Conservation (phyloP, 1,284 basidiomycete genomes). For the Fistulina hepatica region DNA sequence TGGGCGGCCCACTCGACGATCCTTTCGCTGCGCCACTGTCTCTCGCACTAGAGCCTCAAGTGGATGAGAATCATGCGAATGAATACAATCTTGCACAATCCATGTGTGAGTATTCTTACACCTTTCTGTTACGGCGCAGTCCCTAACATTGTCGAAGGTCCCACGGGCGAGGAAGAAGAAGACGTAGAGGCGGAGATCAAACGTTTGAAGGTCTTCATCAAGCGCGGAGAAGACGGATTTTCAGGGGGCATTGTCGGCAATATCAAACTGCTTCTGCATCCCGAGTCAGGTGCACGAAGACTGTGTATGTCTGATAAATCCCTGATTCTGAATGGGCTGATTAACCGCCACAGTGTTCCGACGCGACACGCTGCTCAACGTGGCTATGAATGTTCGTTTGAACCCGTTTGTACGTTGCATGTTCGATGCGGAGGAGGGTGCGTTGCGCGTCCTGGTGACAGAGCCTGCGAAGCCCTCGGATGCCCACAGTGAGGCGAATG, state of each 20-base stretch:
- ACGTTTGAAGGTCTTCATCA: conserved; percentile 47
- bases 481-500: no score
- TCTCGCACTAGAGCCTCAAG: neutral
- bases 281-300: conserved; percentile 26
- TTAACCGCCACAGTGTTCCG: conserved; percentile 42
- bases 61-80: neutral
- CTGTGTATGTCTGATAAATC: no score
- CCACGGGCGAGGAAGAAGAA: conserved; percentile 58
- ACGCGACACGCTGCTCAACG: conserved; percentile 54
- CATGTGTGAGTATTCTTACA: neutral
- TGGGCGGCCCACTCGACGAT: no score
- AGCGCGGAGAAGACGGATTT: conserved; percentile 48
- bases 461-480: conserved; percentile 31
- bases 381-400: conserved; percentile 53
- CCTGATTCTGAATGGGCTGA: conserved; percentile 2
- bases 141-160: conserved; percentile 19
- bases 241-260: conserved; percentile 49
- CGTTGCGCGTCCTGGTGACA: conserved; percentile 44
- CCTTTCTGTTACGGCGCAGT: neutral
- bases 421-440: conserved; percentile 42
- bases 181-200: conserved; percentile 41
- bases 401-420: conserved; percentile 41
- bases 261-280: conserved; percentile 42
- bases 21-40: no score
- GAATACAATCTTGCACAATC: neutral